These are phyloP conservation scores for Hsuehochloa calcarea DNA, from an alignment of 176 grass and related monocot species.

Conservation along the genomic window DNA sequence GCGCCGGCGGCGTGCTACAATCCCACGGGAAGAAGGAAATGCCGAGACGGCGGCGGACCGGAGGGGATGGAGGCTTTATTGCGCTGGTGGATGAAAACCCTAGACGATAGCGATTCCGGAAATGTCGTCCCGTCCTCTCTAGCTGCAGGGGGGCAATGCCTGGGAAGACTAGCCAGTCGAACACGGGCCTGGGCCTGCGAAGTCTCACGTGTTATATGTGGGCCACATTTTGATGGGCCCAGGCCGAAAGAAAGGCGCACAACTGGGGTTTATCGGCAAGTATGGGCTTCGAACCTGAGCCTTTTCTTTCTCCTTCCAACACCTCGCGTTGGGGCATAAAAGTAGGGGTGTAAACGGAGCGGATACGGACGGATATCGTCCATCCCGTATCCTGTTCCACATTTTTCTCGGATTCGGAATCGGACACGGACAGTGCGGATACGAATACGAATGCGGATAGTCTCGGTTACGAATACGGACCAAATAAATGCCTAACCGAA, in stretches of 20 bases:
- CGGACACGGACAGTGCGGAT: too few species aligned
- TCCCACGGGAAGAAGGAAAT: constrained; percentile 5
- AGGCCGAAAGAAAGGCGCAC: too few species aligned
- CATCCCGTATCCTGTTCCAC: too few species aligned
- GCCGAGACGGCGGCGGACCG: background rate
- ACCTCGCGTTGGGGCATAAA: too few species aligned
- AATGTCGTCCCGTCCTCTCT: background rate
- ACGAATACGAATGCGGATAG: too few species aligned
- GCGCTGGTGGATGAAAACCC: constrained; percentile 9
- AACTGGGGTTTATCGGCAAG: background rate
- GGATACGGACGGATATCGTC: too few species aligned
- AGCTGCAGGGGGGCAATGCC: background rate
- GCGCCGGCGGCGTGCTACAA: constrained; percentile 16
- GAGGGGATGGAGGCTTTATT: constrained; percentile 11
- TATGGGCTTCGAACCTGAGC: background rate
- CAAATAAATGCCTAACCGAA: too few species aligned
- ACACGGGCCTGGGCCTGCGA: background rate
- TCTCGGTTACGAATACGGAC: too few species aligned
- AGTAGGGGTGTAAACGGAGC: too few species aligned
- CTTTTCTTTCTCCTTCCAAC: background rate
- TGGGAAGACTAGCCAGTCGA: too few species aligned
- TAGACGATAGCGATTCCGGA: background rate
- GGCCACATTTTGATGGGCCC: too few species aligned
- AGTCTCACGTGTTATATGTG: background rate
- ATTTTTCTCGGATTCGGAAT: too few species aligned